Conservation (phyloP, 1,284 basidiomycete genomes). For the Baeospora myosura region DNA sequence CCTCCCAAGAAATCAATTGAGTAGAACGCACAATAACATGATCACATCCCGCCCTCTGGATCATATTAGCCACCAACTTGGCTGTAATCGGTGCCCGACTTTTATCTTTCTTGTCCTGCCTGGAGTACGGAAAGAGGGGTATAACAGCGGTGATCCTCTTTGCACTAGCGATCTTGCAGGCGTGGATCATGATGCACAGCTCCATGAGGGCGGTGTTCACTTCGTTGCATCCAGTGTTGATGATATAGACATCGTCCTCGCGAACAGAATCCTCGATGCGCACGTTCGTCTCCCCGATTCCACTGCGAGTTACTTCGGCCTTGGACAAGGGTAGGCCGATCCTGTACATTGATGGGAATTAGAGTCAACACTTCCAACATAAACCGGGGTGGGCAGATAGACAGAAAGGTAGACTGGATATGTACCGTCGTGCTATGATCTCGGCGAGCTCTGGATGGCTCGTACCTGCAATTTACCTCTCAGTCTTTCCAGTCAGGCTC, state of each 20-base stretch:
- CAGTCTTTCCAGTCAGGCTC: constrained; percentile 1
- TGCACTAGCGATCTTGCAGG: constrained; percentile 96
- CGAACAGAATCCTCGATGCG: constrained; percentile 93
- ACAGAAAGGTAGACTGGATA: too few relatives aligned
- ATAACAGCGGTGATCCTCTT: constrained; percentile 95
- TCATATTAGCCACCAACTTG: constrained; percentile 98
- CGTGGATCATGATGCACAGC: constrained; percentile 99
- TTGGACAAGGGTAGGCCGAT: constrained; percentile 80
- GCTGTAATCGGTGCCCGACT: constrained; percentile 97
- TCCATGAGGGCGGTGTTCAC: constrained; percentile 92
- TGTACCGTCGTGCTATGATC: constrained; percentile 86
- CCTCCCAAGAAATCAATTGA: constrained; percentile 9
- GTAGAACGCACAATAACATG: constrained; percentile 85
- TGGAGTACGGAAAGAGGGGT: constrained; percentile 90
- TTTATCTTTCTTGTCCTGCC: constrained; percentile 99
- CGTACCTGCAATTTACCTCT: constrained; percentile 49
- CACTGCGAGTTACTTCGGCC: constrained; percentile 82
- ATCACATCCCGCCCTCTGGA: constrained; percentile 95
- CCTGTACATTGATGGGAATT: constrained; percentile 30
- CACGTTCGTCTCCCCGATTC: constrained; percentile 89
- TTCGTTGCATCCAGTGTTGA: constrained; percentile 87
- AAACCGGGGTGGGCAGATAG: too few relatives aligned
- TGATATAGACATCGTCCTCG: constrained; percentile 98
- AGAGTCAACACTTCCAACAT: too few relatives aligned
- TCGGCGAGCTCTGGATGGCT: constrained; percentile 94